These are phyloP conservation scores for Carex scoparia DNA, from an alignment of 176 grass and related monocot genomes.

Conservation along the genomic window DNA sequence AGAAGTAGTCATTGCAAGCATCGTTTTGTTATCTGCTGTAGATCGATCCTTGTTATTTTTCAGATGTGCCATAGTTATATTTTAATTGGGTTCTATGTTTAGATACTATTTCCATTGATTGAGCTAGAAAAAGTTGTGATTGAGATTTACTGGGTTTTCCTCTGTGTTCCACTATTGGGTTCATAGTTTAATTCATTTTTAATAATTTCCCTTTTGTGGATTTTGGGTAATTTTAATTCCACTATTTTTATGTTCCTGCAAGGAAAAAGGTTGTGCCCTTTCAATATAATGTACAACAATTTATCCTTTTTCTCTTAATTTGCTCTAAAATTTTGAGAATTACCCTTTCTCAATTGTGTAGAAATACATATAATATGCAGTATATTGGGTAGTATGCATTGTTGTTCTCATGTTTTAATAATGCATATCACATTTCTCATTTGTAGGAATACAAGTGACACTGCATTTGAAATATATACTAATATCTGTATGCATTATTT, in stretches of 20 bases:
- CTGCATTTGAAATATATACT: background rate
- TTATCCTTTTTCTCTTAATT: background rate
- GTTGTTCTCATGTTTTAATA: background rate
- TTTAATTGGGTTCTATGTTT: background rate
- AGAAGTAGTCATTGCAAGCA: background rate
- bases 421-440: background rate
- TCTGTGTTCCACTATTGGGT: background rate
- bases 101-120: background rate
- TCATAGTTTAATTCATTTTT: background rate
- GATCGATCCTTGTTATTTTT: constrained; percentile 5
- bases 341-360: background rate
- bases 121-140: background rate
- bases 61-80: background rate
- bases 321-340: background rate
- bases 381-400: background rate
- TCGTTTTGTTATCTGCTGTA: background rate
- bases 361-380: background rate
- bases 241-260: background rate
- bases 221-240: background rate
- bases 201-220: background rate
- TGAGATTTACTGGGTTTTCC: background rate
- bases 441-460: background rate
- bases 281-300: background rate
- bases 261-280: background rate
- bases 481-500: background rate